Base-by-base conservation (phyloP, 805 yeast species). In the Priceomyces fermenticarens region DNA sequence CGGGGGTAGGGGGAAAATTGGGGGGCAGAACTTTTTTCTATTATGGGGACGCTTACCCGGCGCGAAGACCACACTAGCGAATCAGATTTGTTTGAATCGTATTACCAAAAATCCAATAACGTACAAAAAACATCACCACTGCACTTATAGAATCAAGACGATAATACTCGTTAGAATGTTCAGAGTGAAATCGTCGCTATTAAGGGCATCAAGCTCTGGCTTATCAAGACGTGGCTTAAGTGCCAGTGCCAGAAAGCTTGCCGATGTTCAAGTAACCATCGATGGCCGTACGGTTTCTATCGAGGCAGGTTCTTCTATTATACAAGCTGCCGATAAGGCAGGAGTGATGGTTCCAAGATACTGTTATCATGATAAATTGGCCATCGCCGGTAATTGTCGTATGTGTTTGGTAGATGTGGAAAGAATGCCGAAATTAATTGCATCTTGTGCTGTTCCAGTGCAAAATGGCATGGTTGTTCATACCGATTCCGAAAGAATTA, bases 371-470 rank as follows among this genome's bases (percentile, higher is more conserved):
- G 96, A 88, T 57, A 86, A 87, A 65, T 76, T 88, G 50, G 90
- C 95, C 28, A 78, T 87, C 58, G 96, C 96, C 10, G 96, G 96
- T 59, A 88, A 87, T 70, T 87, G 96, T 65, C 83, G 96, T 65
- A 87, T 87, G 96, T 87, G 96, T 62, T 77, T 87, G 25, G 96
- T 87, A 36, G 96, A 87, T 57, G 85, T 88, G 41, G 95, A 88
- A 67, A 80, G 85, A 60, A 88, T 91, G 54, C 95, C 95, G 41
- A 87, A 87, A 65, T 80, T 89, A 58, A 86, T 87, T 49, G 95
- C 96, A 2, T 84, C 95, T 10, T 87, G 96, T 72, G 89, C 95
- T 36, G 83, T 84, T 81, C 96, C 96, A 26, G 96, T 85, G n/a
- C 85, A 81, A 57, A 79, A 81, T 45, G 95, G 95, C 40, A 86